These are phyloP conservation scores for Ensete ventricosum DNA, from an alignment of 176 grass and related monocot species.

Conservation along the genomic window DNA sequence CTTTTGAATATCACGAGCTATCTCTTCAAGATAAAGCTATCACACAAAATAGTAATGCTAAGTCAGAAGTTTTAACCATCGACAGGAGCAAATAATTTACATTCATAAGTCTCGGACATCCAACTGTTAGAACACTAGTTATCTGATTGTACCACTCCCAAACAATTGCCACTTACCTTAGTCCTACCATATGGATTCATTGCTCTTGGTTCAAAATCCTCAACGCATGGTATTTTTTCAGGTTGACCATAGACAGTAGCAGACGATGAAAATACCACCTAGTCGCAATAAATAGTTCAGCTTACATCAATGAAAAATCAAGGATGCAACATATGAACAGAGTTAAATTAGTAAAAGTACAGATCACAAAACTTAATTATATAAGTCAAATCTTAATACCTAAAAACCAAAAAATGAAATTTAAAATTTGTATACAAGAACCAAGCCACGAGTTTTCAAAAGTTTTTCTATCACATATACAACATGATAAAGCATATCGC, in stretches of 20 bases:
- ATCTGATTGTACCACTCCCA: neutral
- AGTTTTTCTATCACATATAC: no score
- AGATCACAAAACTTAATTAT: no score
- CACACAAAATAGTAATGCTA: neutral
- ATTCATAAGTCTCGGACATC: neutral
- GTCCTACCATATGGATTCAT: slow-evolving; percentile 92
- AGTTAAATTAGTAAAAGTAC: no score
- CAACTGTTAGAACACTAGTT: neutral
- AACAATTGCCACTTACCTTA: slow-evolving; percentile 34
- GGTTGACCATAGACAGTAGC: slow-evolving; percentile 82
- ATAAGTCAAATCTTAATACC: no score
- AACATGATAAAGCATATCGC: no score
- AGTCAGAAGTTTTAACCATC: neutral
- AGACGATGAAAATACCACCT: slow-evolving; percentile 89
- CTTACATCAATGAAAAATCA: no score
- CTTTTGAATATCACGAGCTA: slow-evolving; percentile 57
- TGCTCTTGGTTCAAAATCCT: slow-evolving; percentile 59
- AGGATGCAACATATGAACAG: no score
- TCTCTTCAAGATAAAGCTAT: slow-evolving; percentile 84
- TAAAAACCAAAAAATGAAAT: no score
- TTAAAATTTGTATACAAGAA: no score
- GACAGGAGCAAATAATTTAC: neutral
- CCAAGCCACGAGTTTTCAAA: no score
- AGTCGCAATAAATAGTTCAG: neutral
- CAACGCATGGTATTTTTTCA: slow-evolving; percentile 59